phyloP scores from a whole-genome alignment of 2,329 filamentous ascomycete species.

The Corynespora cassiicola region DNA sequence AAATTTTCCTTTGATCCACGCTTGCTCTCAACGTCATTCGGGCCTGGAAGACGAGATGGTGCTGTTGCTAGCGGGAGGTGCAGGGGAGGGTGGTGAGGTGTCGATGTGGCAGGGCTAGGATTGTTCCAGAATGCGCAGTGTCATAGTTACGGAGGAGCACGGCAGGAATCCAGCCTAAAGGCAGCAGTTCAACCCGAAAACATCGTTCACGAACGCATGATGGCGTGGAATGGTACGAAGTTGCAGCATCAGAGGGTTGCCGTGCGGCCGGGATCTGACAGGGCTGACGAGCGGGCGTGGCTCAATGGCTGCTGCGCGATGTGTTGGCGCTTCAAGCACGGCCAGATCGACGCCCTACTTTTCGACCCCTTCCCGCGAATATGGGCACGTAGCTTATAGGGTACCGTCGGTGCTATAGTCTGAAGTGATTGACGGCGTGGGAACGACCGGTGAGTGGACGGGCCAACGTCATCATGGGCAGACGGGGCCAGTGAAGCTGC shows the following conservation, averaged over 20 bases:
- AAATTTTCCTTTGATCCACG: constrained; percentile 7
- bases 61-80: constrained; percentile 16
- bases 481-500: constrained; percentile 17
- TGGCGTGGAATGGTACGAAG: constrained; percentile 9
- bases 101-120: constrained; percentile 12
- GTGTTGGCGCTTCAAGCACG: constrained; percentile 37
- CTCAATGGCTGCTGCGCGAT: constrained; percentile 42
- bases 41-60: constrained; percentile 10
- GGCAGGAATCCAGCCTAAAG: constrained; percentile 12
- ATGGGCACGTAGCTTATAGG: constrained; percentile 44
- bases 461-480: constrained; percentile 22
- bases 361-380: constrained; percentile 31
- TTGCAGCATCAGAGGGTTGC: constrained; percentile 1
- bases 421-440: constrained; percentile 22
- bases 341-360: constrained; percentile 30
- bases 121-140: constrained; percentile 6
- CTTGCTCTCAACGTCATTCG: constrained; percentile 10
- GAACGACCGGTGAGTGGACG: constrained; percentile 26
- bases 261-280: constrained; percentile 22
- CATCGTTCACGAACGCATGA: constrained; percentile 5
- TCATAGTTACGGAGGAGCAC: constrained; percentile 16
- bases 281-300: constrained; percentile 32
- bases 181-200: constrained; percentile 6
- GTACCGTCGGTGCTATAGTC: constrained; percentile 30
- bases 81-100: constrained; percentile 14